Conservation (phyloP, 2,329 filamentous ascomycete species). For the Beauveria sp. region DNA sequence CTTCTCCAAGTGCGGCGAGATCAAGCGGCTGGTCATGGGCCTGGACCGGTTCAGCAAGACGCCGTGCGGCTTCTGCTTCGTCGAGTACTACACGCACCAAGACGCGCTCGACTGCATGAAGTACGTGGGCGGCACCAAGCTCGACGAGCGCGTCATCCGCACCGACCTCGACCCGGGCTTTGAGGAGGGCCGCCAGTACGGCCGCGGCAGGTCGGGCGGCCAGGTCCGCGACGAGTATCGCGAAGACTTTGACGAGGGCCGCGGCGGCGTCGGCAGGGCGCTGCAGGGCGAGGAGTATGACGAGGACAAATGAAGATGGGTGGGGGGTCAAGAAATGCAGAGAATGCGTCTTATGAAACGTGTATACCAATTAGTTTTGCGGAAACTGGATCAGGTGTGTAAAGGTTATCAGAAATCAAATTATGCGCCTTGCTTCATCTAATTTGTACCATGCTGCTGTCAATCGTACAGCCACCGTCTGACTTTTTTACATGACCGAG, state of each 20-base stretch:
- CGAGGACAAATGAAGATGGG: slow-evolving; percentile 24
- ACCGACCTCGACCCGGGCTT: slow-evolving; percentile 96
- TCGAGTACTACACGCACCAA: slow-evolving; percentile 97
- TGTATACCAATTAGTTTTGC: not conserved
- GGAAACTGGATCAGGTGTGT: not conserved
- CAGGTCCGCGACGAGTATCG: slow-evolving; percentile 97
- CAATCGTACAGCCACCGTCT: slow-evolving; percentile 8
- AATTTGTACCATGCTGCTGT: slow-evolving; percentile 3
- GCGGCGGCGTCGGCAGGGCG: slow-evolving; percentile 80
- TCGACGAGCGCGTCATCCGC: slow-evolving; percentile 93
- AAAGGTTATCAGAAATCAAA: not conserved
- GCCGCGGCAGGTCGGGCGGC: slow-evolving; percentile 87
- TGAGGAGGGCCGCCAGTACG: slow-evolving; percentile 91
- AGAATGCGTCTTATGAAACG: not conserved
- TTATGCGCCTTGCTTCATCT: slow-evolving; percentile 12
- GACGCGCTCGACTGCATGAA: slow-evolving; percentile 98
- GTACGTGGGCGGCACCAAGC: slow-evolving; percentile 94
- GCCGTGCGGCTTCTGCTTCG: slow-evolving; percentile 97
- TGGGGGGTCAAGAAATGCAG: not conserved
- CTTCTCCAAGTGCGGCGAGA: slow-evolving; percentile 93
- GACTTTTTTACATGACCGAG: not conserved
- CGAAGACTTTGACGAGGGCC: slow-evolving; percentile 91
- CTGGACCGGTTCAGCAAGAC: slow-evolving; percentile 96
- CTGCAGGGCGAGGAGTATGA: slow-evolving; percentile 48
- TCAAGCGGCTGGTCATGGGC: slow-evolving; percentile 97